Percentiles rank a stretch among this genome's conserved stretches.
Conservation (phyloP, 2,329 filamentous ascomycete genomes). For the Verticillium isaacii region DNA sequence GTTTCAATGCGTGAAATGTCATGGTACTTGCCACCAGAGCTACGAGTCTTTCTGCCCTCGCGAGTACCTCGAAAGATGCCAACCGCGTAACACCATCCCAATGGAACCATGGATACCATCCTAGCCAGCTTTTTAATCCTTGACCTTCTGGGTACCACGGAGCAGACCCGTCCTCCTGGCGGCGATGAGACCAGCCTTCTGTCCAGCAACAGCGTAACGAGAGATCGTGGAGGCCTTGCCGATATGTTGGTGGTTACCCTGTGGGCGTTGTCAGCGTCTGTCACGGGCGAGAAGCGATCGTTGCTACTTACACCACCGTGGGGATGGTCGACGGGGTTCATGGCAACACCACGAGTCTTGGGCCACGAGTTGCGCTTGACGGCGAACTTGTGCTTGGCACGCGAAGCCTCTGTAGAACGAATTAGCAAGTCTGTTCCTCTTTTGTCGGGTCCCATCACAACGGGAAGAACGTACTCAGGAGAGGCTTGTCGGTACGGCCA, state of each 20-base stretch:
- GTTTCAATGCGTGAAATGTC: slow-evolving; percentile 28
- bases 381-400: slow-evolving; percentile 99
- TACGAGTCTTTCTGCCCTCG: slow-evolving; percentile 41
- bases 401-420: slow-evolving; percentile 75
- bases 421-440: slow-evolving; percentile 17
- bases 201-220: slow-evolving; percentile 94
- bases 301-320: slow-evolving; percentile 73
- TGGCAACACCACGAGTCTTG: slow-evolving; percentile 99
- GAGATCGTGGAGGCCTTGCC: slow-evolving; percentile 99
- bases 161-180: slow-evolving; percentile 99
- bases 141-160: slow-evolving; percentile 99
- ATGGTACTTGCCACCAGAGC: slow-evolving; percentile 43
- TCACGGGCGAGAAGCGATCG: slow-evolving; percentile 1
- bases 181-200: slow-evolving; percentile 99
- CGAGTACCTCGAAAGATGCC: slow-evolving; percentile 54
- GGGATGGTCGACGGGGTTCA: slow-evolving; percentile 99
- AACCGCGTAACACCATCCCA: slow-evolving; percentile 64
- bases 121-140: slow-evolving; percentile 66
- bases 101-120: slow-evolving; percentile 47
- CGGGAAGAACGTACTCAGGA: slow-evolving; percentile 66
- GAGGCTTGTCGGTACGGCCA: slow-evolving; percentile 98
- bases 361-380: slow-evolving; percentile 99
- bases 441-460: background rate
- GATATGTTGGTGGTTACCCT: slow-evolving; percentile 99
- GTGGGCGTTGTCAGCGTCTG: slow-evolving; percentile 37